Conservation (phyloP, 176 grass and related monocot species). For the Aechmea fasciata region DNA sequence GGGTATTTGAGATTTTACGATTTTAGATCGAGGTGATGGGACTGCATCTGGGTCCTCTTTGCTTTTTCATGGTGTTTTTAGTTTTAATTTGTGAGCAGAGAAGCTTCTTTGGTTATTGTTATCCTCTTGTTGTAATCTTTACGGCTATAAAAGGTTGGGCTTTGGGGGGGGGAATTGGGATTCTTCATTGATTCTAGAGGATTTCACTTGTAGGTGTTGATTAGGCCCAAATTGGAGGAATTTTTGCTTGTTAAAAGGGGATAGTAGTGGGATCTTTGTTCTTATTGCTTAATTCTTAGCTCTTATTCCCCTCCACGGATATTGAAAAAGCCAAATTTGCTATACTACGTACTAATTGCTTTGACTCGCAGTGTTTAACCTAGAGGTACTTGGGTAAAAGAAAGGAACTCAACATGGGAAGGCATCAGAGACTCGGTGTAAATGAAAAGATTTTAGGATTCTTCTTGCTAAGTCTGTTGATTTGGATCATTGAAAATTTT, state of each 20-base stretch:
- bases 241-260: background rate
- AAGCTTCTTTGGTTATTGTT: background rate
- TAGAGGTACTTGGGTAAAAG: background rate
- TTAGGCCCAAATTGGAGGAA: background rate
- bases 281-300: background rate
- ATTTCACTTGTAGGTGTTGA: background rate
- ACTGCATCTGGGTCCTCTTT: background rate
- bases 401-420: no score
- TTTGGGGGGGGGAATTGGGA: background rate
- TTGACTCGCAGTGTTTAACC: background rate
- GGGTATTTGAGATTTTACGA: background rate
- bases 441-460: no score
- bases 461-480: no score
- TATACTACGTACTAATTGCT: background rate
- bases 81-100: background rate
- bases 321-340: background rate
- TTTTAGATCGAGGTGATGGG: background rate
- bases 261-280: background rate
- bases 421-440: no score
- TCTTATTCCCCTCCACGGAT: background rate
- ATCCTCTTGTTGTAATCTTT: background rate
- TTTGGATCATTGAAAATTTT: no score
- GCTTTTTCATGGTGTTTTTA: background rate
- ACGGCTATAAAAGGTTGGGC: background rate
- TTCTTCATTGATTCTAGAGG: background rate